Percentiles rank a stretch among this genome's conserved stretches.
These are phyloP conservation scores for Saitoella complicata DNA, from an alignment of 805 yeast genomes.

Conservation along the genomic window DNA sequence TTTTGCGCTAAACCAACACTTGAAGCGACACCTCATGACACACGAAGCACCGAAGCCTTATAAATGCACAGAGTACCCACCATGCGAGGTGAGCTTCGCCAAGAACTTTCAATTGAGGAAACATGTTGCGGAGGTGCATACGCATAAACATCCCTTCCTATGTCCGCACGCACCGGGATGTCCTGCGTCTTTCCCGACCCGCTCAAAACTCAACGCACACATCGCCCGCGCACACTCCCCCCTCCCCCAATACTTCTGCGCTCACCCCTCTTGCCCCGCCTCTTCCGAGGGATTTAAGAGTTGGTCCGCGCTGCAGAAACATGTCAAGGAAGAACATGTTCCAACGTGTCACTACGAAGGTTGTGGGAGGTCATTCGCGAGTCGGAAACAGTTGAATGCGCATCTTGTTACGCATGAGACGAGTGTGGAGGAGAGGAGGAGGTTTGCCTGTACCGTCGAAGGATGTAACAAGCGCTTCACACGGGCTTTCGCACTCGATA, in stretches of 20 bases:
- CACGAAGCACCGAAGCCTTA: constrained; percentile 46
- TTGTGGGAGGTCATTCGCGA: constrained; percentile 62
- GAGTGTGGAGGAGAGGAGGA: constrained; percentile 38
- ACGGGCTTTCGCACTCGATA: constrained; percentile 38
- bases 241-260: constrained; percentile 12
- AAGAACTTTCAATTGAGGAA: constrained; percentile 62
- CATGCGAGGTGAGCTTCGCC: constrained; percentile 52
- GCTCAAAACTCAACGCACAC: constrained; percentile 52
- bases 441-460: constrained; percentile 38
- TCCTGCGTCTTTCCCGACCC: constrained; percentile 45
- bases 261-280: constrained; percentile 5
- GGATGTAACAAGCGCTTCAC: constrained; percentile 29
- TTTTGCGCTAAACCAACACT: constrained; percentile 62
- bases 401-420: constrained; percentile 58
- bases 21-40: constrained; percentile 65
- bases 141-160: constrained; percentile 24
- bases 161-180: constrained; percentile 44
- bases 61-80: constrained; percentile 36
- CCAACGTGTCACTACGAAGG: constrained; percentile 38
- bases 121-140: constrained; percentile 52
- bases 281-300: constrained; percentile 46
- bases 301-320: constrained; percentile 59
- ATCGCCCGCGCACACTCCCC: constrained; percentile 42
- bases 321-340: constrained; percentile 58
- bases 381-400: constrained; percentile 48